Percentiles rank a stretch among this genome's conserved stretches.
These are phyloP conservation scores for Amanita molliuscula DNA, from an alignment of 768 basidiomycete species.

Conservation along the genomic window DNA sequence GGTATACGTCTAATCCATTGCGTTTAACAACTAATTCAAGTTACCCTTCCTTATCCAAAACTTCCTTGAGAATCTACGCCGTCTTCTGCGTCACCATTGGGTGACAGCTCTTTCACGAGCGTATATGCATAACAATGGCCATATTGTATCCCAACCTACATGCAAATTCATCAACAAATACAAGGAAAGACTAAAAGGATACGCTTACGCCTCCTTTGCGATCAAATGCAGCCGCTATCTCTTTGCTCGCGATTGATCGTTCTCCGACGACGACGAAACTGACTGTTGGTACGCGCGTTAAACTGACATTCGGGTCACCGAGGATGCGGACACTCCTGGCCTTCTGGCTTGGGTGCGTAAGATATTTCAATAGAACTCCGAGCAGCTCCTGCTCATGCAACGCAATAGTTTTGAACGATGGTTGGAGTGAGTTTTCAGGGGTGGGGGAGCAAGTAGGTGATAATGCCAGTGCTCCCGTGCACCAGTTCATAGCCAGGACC, in stretches of 20 bases:
- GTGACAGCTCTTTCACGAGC: constrained; percentile 39
- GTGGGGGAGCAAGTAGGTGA: constrained; percentile 55
- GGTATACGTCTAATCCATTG: too few species aligned
- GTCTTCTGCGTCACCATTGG: constrained; percentile 49
- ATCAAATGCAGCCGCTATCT: constrained; percentile 58
- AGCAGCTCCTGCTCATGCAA: constrained; percentile 51
- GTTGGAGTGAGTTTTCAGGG: constrained; percentile 36
- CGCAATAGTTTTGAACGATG: constrained; percentile 47
- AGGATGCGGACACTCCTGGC: constrained; percentile 58
- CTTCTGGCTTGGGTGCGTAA: constrained; percentile 36
- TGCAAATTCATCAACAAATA: neutral
- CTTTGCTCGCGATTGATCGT: constrained; percentile 44
- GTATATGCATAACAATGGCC: constrained; percentile 76
- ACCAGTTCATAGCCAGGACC: constrained; percentile 69
- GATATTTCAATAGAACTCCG: constrained; percentile 41
- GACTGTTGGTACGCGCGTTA: constrained; percentile 53
- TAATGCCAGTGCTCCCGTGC: constrained; percentile 47
- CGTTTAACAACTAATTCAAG: too few species aligned
- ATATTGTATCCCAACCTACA: constrained; percentile 65
- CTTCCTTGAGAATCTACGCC: too few species aligned
- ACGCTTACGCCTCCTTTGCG: constrained; percentile 46
- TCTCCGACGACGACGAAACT: constrained; percentile 61
- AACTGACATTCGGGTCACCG: constrained; percentile 38
- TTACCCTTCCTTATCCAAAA: too few species aligned
- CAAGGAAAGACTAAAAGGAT: neutral